Evolutionary conservation across 2,329 filamentous ascomycete genomes (phyloP).

Genomic region (Colletotrichum higginsianum): DNA sequence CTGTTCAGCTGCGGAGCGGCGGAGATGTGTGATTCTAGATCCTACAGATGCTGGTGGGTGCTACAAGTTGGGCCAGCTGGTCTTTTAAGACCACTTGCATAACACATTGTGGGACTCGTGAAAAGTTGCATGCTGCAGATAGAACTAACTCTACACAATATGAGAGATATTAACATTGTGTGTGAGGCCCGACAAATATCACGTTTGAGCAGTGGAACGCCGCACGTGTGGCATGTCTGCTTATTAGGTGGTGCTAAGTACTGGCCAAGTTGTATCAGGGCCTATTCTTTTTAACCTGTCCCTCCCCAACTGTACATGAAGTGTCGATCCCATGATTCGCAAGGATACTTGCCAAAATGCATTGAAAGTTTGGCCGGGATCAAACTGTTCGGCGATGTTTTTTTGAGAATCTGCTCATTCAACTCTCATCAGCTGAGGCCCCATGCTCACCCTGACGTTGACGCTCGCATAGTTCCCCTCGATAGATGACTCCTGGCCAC

Average conservation of each 20-base stretch:
- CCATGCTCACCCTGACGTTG: too few relatives aligned
- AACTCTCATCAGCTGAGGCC: too few relatives aligned
- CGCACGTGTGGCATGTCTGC: neutral
- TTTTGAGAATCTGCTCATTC: too few relatives aligned
- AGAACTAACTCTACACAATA: rapidly evolving
- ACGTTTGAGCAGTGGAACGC: too few relatives aligned
- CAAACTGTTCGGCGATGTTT: too few relatives aligned
- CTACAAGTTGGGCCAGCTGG: neutral
- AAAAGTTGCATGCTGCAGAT: neutral
- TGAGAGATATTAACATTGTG: too few relatives aligned
- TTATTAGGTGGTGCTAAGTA: neutral
- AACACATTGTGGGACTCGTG: neutral
- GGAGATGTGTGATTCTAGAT: too few relatives aligned
- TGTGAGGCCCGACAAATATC: neutral
- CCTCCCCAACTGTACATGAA: neutral
- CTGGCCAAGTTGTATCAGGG: neutral
- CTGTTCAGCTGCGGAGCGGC: neutral
- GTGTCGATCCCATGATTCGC: rapidly evolving
- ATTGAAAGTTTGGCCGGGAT: neutral
- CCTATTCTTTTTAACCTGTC: too few relatives aligned
- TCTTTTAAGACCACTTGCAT: neutral
- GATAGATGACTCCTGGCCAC: neutral
- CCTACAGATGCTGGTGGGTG: neutral
- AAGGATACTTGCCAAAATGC: too few relatives aligned
- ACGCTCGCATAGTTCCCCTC: neutral